Evolutionary conservation across 345 rosid species (phyloP), one percentile per base, ranked within the genome.

Genomic region (Brassica juncea): DNA sequence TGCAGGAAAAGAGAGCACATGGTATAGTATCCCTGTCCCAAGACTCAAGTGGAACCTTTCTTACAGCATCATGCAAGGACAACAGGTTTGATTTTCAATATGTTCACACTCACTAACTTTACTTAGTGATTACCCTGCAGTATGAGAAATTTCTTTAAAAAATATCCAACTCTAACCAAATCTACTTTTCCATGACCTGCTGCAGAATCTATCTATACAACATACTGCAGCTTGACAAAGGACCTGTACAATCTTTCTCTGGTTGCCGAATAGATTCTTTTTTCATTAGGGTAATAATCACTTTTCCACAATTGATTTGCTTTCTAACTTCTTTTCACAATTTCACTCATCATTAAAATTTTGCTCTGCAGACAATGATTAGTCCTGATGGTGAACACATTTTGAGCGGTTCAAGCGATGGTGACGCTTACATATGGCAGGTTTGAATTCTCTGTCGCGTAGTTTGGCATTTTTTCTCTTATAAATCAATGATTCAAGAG

Each of bases 21-120:
- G 95, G 99, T 67, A 83, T 91, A 77, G 92, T 92, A 73, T 87
- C 91, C 85, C 72, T 95, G 77, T 95, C 99, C 31, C 99, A 95
- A 82, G 98, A 91, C 84, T 86, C 75, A 23, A 87, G 84, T 73
- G 98, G 99, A 63, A 83, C 87, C 62, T 85, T 78, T 65, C 87
- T 95, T 64, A 86, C 99, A 64, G 96, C 96, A 81, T 91, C 97
- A 60, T 93, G 98, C 93, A 95, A 88, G 94, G 96, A 91, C 80
- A 87, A 87, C 74, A 91, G 93, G 99, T 93, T 75, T 9, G 57
- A 49, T 0, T 37, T 67, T 69, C 5, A 49, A 15, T 27, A 80
- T 59, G n/a, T 16, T 28, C 44, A 35, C 42, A 44, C 60, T n/a
- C 54, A 5, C 21, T 54, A 10, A 70, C 16, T 54, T 30, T n/a